Base-by-base conservation (phyloP, 306 rosid species). In the Cucurbita ficifolia region DNA sequence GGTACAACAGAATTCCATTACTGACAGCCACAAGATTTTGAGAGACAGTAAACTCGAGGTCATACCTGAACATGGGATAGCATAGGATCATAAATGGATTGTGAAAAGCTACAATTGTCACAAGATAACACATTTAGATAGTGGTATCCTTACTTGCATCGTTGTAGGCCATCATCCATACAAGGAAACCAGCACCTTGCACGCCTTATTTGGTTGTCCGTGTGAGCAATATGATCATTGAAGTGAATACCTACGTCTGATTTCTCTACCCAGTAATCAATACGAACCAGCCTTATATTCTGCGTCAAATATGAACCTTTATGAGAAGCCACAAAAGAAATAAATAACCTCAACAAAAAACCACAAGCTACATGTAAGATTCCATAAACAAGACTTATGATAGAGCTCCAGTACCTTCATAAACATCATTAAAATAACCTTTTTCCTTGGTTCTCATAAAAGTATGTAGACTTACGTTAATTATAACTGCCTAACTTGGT, bases 111-210 rank as follows among this genome's bases (percentile, higher is more conserved):
- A 21, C 19, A 68, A 68, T 46, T 46, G 42, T 3, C n/a, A 65
- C 72, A 18, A 63, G 73, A 21, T 68, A 45, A 46, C 40, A 5
- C 40, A 68, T 5, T 11, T 19, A 45, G 53, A 67, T 40, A 22
- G 14, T 6, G 10, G 13, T 46, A 68, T 45, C 36, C 39, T 42
- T 89, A 92, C 99, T 96, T 89, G 86, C 99, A 94, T 79, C 78
- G 87, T 81, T 94, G 97, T 45, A 83, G 84, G 83, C 78, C 81
- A 87, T 90, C 96, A 77, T 94, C 97, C 51, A 88, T 81, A 77
- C 99, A 94, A 35, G 99, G 99, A 84, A 94, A 94, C 97, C 97
- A 94, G 79, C 97, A 94, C 67, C 96, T 83, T 33, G 97, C 97
- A 70, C 92, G 96, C 79, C 95, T 84, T 65, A 87, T 86, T 86